Evolutionary conservation across 2,329 filamentous ascomycete genomes (phyloP).

Genomic region (Coniella lustricola): DNA sequence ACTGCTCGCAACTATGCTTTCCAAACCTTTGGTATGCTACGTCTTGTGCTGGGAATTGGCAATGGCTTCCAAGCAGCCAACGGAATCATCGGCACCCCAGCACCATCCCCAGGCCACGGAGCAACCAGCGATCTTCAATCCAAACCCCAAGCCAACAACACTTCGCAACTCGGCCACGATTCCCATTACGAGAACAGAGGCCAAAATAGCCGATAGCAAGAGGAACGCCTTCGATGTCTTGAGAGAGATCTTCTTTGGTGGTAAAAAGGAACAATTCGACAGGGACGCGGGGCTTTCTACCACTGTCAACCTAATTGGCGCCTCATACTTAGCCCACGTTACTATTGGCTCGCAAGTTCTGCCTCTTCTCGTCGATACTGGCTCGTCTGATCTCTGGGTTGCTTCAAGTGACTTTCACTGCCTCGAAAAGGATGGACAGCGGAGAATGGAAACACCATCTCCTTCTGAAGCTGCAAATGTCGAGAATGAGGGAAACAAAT

Average conservation of each 20-base stretch:
- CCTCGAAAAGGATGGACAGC: slow-evolving; percentile 1
- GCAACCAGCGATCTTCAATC: too few relatives aligned
- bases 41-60: too few relatives aligned
- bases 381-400: slow-evolving; percentile 18
- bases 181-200: too few relatives aligned
- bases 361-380: slow-evolving; percentile 24
- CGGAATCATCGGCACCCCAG: too few relatives aligned
- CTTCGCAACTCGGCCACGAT: too few relatives aligned
- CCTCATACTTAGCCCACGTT: slow-evolving; percentile 23
- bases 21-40: too few relatives aligned
- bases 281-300: background rate
- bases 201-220: background rate
- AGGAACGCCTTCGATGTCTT: background rate
- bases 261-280: background rate
- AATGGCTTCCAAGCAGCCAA: too few relatives aligned
- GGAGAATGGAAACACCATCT: too few relatives aligned
- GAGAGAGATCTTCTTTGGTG: background rate
- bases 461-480: too few relatives aligned
- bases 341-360: slow-evolving; percentile 20
- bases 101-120: too few relatives aligned
- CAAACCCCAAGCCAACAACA: too few relatives aligned
- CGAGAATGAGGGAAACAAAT: background rate
- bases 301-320: background rate
- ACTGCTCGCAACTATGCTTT: too few relatives aligned
- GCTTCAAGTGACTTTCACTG: slow-evolving; percentile 6